Evolutionary conservation across 257 asterid species (phyloP), one percentile per base, ranked within the genome.

Genomic region (Nyctanthes arbortristis): DNA sequence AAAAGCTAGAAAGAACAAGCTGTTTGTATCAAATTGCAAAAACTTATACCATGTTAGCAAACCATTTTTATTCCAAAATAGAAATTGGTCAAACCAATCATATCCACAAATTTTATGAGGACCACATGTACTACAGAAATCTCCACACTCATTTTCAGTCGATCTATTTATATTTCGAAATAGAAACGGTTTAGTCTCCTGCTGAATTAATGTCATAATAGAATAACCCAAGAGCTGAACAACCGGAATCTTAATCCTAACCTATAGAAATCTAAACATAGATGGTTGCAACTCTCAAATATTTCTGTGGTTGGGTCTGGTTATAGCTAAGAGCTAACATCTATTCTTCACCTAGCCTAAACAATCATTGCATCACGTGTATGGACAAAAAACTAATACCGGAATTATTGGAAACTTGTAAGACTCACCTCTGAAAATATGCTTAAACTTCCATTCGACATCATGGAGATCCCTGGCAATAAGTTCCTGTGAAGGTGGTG

Each of bases 401-500:
- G 37, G 9, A 69, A 63, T 2, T 55, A 40, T 33, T 49, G 25
- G 24, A 27, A 33, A 70, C 16, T 14, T 64, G 7, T 34, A 49
- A 81, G 66, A 75, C 76, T 79, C 78, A 80, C 98, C 99, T 68
- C 99, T 88, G 73, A 93, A 93, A 57, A 93, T 89, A 83, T 93
- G 99, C 83, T 96, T 84, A 76, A 93, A 93, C 86, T 93, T 93
- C 97, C 99, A 93, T 72, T 93, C 99, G 20, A 78, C 88, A 56
- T 91, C 96, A 78, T 93, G 99, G 56, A 93, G 96, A 81, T 93
- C 99, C 84, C 91, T 86, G 14, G 99, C 97, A 76, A 93, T 89
- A 67, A 93, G 97, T 78, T 93, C 99, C 79, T 93, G 99, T 0
- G 90, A 87, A 65, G 99, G 99, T 43, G 99, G 99, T n/a, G 96